Evolutionary conservation across 2,329 filamentous ascomycete genomes (phyloP).

Genomic region (Xylariaceae sp.): DNA sequence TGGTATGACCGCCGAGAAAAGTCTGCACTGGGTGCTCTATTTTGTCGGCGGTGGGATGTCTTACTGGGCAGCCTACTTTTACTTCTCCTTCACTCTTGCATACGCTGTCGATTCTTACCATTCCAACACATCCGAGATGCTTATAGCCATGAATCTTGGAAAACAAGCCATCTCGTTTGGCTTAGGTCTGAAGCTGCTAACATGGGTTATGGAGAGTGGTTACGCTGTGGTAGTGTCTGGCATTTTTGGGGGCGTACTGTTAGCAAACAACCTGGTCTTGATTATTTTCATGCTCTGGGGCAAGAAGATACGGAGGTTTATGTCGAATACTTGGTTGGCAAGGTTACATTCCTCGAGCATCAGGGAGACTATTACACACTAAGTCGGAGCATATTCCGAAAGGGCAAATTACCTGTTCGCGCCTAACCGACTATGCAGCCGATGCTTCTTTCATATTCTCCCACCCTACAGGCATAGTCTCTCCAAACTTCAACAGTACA

Average conservation of each 20-base stretch:
- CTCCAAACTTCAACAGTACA: background rate
- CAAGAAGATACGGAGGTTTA: conserved; percentile 54
- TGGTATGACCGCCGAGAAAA: conserved; percentile 41
- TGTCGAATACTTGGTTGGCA: conserved; percentile 55
- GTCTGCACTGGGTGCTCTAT: conserved; percentile 53
- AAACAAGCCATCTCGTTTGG: conserved; percentile 63
- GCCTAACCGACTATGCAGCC: conserved; percentile 8
- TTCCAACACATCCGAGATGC: conserved; percentile 66
- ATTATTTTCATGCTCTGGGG: conserved; percentile 58
- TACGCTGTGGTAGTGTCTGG: conserved; percentile 58
- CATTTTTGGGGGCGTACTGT: conserved; percentile 55
- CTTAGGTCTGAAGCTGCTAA: conserved; percentile 56
- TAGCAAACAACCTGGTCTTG: conserved; percentile 55
- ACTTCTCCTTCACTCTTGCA: conserved; percentile 63
- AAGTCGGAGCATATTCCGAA: conserved; percentile 14
- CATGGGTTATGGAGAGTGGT: conserved; percentile 55
- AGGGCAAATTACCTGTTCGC: background rate
- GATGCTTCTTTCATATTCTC: background rate
- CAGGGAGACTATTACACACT: conserved; percentile 35
- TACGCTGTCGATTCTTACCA: conserved; percentile 67
- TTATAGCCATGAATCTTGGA: conserved; percentile 65
- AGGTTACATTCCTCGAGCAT: conserved; percentile 47
- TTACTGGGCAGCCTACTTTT: conserved; percentile 59
- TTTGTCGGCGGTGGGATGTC: conserved; percentile 57
- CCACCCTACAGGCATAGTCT: background rate